Evolutionary conservation across 2,329 filamentous ascomycete genomes (phyloP), one percentile per base, ranked within the genome.

Genomic region (Aquanectria penicillioides): DNA sequence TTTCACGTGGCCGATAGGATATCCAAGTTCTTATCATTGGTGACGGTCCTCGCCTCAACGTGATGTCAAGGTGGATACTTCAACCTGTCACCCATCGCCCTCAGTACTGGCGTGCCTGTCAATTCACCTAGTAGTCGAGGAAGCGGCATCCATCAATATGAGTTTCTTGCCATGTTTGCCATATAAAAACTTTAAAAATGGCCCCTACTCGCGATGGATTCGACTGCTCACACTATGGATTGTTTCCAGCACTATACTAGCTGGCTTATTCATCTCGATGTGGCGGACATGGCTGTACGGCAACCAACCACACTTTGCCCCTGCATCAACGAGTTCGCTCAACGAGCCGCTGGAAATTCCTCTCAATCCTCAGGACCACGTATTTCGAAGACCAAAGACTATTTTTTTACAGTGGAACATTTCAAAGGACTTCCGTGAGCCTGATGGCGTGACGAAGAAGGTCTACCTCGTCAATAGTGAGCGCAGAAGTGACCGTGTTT

Each of bases 381-480:
- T 22, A 15, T 33, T 15, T 22, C 41, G 41, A 10, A 6, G 11
- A 12, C 41, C 41, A 6, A 31, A 20, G n/a, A 46, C 41, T 1
- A 46, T 46, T 22, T 46, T 31, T 8, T 18, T 29, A 8, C 25
- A 46, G 17, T 46, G 41, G 41, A 46, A 46, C 17, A 18, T 46
- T 6, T 46, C 41, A 18, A 12, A 10, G 20, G 41, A 28, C 26
- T 18, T 46, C 4, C 29, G 41, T 8, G 41, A 46, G 5, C 41
- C 41, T 6, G 41, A 46, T 33, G 41, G 48, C 4, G 68, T 70
- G 18, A 53, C 66, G 57, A 70, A 69, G 55, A 47, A 52, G 25
- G 66, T 70, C 4, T 70, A 69, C 46, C 64, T 69, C 7, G 59
- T 70, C 10, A 70, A 70, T 20, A 64, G 68, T 69, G 40, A 4